phyloP scores from a whole-genome alignment of 257 asterid species.

The Capsicum rhomboideum region DNA sequence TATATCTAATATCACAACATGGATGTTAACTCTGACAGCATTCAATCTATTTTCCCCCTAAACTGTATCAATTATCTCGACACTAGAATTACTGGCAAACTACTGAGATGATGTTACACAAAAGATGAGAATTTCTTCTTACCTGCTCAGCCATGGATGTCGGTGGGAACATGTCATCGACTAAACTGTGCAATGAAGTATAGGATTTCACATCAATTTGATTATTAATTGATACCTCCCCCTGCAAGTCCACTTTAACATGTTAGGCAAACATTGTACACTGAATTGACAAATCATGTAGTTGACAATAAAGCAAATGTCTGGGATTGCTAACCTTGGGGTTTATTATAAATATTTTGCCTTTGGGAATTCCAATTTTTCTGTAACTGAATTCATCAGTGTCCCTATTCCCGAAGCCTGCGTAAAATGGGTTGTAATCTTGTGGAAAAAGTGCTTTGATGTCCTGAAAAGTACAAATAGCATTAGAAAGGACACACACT shows the following conservation, averaged over 20 bases:
- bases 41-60: background rate
- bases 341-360: constrained; percentile 90
- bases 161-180: constrained; percentile 95
- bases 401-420: constrained; percentile 98
- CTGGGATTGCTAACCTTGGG: constrained; percentile 57
- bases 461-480: constrained; percentile 47
- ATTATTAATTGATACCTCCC: constrained; percentile 94
- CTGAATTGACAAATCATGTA: background rate
- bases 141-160: constrained; percentile 96
- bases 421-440: constrained; percentile 91
- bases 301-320: background rate
- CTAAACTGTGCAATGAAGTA: constrained; percentile 88
- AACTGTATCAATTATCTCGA: background rate
- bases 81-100: background rate
- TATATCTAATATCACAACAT: background rate
- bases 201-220: constrained; percentile 81
- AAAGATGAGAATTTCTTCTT: background rate
- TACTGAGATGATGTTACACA: background rate
- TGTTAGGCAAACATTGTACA: background rate
- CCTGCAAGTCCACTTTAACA: constrained; percentile 31
- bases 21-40: background rate
- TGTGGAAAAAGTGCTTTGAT: constrained; percentile 91
- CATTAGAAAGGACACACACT: background rate
- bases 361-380: constrained; percentile 95
- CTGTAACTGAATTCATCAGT: constrained; percentile 98